These are phyloP conservation scores for Pythium monospermum DNA, from an alignment of 352 stramenopile species.

Conservation along the genomic window DNA sequence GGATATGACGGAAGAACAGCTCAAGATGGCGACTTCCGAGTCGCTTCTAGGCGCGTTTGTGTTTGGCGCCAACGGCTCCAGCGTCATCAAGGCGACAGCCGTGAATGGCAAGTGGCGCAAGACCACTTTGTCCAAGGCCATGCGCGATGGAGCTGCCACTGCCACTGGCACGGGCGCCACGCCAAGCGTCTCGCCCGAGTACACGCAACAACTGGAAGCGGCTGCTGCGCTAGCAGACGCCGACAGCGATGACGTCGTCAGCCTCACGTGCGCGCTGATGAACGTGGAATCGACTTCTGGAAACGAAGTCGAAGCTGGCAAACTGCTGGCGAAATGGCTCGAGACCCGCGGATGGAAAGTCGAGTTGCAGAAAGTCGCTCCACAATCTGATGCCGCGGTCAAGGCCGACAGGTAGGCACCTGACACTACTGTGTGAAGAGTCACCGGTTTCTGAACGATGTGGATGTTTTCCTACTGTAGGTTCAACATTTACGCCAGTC, in stretches of 20 bases:
- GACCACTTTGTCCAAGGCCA: conserved; percentile 18
- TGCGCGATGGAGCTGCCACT: neutral
- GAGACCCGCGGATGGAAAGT: conserved; percentile 61
- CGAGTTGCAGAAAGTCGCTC: conserved; percentile 63
- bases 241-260: conserved; percentile 60
- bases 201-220: conserved; percentile 35
- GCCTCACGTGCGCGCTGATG: conserved; percentile 59
- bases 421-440: neutral
- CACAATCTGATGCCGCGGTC: conserved; percentile 51
- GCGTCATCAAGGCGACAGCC: conserved; percentile 63
- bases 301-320: conserved; percentile 65
- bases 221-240: conserved; percentile 45
- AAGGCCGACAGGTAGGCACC: conserved; percentile 46
- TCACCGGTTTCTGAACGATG: neutral
- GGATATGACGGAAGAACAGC: conserved; percentile 63
- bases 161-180: too few species aligned
- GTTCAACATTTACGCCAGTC: conserved; percentile 75
- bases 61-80: conserved; percentile 64
- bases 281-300: conserved; percentile 68
- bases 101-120: conserved; percentile 70
- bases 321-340: conserved; percentile 64
- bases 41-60: conserved; percentile 67
- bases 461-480: conserved; percentile 14
- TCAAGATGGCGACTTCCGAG: conserved; percentile 51
- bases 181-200: conserved; percentile 30